Evolutionary conservation across 2,329 filamentous ascomycete species (phyloP), one percentile per base, ranked within the genome.

Genomic region (Exophiala oligosperma): DNA sequence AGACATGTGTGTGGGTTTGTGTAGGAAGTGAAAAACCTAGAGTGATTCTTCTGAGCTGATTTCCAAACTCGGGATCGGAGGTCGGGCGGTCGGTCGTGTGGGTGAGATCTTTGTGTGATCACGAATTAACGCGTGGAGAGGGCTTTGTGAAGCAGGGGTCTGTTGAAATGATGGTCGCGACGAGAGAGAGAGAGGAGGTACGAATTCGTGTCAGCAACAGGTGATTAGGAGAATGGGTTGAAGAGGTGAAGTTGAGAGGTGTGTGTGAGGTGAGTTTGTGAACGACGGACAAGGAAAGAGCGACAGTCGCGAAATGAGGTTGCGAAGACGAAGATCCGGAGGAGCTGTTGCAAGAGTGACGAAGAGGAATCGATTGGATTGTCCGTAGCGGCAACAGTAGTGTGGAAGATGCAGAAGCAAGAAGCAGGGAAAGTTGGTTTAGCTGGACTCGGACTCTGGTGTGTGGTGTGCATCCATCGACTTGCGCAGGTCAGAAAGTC

Each of bases 281-380:
- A 46, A 64, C 63, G 63, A 66, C 61, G 64, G 56, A 57, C 32
- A 14, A 57, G 51, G 56, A 66, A 65, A 52, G 64, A 66, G 64
- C 52, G 64, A 66, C 64, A 64, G 64, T 66, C 63, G 64, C 61
- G 46, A 29, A 28, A 8, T 40, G 32, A 35, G 40, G 29, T 51
- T 29, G 26, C 11, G 37, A 52, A 55, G 52, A 41, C 49, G 35
- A 49, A 56, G 54, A 50, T 56, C 47, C 17, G 52, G 52, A 48
- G 14, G 21, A 21, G 14, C 12, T 49, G 29, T 29, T 17, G 24
- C 48, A 48, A 49, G 24, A 54, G 52, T 59, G 52, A 54, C 52
- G 51, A 54, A 59, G 41, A 54, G 51, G 58, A 54, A 32, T 24
- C 8, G 28, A 49, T 9, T 26, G 17, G 17, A 48, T 37, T 56